phyloP scores from a whole-genome alignment of 2,329 filamentous ascomycete species.

The Graphiopsis chlorocephala region DNA sequence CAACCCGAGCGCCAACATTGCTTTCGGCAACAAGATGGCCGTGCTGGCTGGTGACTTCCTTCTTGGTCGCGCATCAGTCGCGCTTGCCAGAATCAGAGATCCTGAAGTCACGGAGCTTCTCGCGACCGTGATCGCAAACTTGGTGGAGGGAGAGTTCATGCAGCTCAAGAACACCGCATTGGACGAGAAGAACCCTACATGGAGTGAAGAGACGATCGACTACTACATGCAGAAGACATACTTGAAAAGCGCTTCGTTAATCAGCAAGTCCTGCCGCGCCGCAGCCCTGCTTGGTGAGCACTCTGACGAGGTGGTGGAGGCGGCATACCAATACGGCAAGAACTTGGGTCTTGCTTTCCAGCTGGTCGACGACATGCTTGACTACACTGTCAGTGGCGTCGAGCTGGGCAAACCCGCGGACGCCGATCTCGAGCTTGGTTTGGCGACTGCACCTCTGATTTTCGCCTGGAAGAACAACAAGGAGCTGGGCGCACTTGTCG shows the following conservation, averaged over 20 bases:
- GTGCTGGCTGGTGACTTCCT: slow-evolving; percentile 97
- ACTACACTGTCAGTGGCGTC: slow-evolving; percentile 82
- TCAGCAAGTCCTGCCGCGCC: slow-evolving; percentile 92
- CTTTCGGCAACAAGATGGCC: slow-evolving; percentile 99
- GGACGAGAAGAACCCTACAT: slow-evolving; percentile 79
- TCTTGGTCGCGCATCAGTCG: slow-evolving; percentile 87
- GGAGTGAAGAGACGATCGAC: slow-evolving; percentile 81
- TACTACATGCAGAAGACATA: slow-evolving; percentile 99
- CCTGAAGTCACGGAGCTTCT: slow-evolving; percentile 93
- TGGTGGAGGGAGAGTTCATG: slow-evolving; percentile 99
- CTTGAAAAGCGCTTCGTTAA: slow-evolving; percentile 90
- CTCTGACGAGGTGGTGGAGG: slow-evolving; percentile 76
- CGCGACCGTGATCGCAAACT: slow-evolving; percentile 93
- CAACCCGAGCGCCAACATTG: slow-evolving; percentile 82
- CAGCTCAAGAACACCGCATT: slow-evolving; percentile 93
- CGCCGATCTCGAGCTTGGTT: slow-evolving; percentile 85
- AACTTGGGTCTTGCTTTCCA: slow-evolving; percentile 95
- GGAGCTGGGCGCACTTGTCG: slow-evolving; percentile 82
- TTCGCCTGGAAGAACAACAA: slow-evolving; percentile 85
- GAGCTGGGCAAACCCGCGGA: slow-evolving; percentile 94
- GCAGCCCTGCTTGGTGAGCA: slow-evolving; percentile 80
- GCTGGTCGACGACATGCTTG: slow-evolving; percentile 95
- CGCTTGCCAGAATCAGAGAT: slow-evolving; percentile 83
- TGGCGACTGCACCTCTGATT: slow-evolving; percentile 88
- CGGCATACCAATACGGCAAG: slow-evolving; percentile 87